Base-by-base conservation (phyloP, 192 early-diverging fungal genomes). In the Coemansia erecta region DNA sequence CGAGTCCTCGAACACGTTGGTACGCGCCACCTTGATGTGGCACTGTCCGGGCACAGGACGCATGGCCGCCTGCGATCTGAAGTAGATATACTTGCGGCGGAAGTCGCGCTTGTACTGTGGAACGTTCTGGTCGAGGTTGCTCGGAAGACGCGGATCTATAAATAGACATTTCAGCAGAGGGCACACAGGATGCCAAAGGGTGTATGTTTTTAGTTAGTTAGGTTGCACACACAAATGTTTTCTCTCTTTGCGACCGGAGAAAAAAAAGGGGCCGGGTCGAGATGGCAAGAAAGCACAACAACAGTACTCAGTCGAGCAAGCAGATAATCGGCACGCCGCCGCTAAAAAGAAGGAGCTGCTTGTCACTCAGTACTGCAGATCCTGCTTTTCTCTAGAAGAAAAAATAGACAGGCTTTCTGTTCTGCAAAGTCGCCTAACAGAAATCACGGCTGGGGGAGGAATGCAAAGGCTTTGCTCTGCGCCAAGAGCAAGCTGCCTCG, bases 91-190 rank as follows among this genome's bases (percentile, higher is more conserved):
- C 72, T 98, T 98, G 60, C 95, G 85, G 23, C 96, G 84, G 87
- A 95, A 98, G 78, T 98, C 96, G 26, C 96, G 89, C 85, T 98
- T 98, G 80, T 98, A 98, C 73, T 98, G 94, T 39, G 96, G 96
- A 23, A 98, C 94, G 52, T 89, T 91, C 68, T 90, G 85, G 72
- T 92, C 90, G 43, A 92, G 75, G 67, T 87, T 90, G 72, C 86
- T 89, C 24, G 90, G 90, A 44, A 92, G 77, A 14, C 90, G 83
- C n/a, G 90, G 90, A 70, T 92, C 73, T 76, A 75, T 23, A 22
- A 26, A 14, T 26, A 50, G 24, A 50, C 23, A 28, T 50, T 28
- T 23, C 11, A 49, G 23, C 23, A 64, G 15, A 7, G 8, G 8
- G n/a, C 33, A 31, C 28, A 54, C 15, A 18, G 9, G 33, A 37